Evolutionary conservation across 129 eudicot species (phyloP).

Genomic region (Oenanthe sinensis): DNA sequence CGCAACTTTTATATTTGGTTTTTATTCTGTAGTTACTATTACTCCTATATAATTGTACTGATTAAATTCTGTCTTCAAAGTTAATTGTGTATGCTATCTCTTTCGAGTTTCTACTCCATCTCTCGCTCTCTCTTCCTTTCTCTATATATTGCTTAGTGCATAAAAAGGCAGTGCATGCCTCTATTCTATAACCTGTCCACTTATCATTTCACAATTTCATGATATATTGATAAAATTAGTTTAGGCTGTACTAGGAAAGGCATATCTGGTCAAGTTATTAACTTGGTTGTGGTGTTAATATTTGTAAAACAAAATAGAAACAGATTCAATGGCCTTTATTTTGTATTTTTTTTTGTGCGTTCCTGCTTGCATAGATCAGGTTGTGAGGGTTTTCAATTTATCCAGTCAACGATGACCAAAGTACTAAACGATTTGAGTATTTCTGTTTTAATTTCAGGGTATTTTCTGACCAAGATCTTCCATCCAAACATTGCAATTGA

Average conservation of each 20-base stretch:
- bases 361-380: background rate
- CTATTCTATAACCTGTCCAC: background rate
- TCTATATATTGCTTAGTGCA: background rate
- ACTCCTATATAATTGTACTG: background rate
- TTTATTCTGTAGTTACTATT: background rate
- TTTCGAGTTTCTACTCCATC: background rate
- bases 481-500: conserved; percentile 83
- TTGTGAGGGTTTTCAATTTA: background rate
- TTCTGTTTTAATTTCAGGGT: conserved; percentile 32
- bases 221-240: background rate
- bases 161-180: background rate
- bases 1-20: background rate
- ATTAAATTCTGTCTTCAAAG: background rate
- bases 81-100: background rate
- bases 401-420: background rate
- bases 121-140: background rate
- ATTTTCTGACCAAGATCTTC: conserved; percentile 90
- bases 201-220: background rate
- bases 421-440: background rate
- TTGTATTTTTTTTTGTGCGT: background rate
- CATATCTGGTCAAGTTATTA: background rate
- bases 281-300: background rate
- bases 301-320: background rate
- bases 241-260: background rate
- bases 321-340: background rate